These are phyloP conservation scores for Leccinellum albellum DNA, from an alignment of 768 basidiomycete species.

Conservation along the genomic window DNA sequence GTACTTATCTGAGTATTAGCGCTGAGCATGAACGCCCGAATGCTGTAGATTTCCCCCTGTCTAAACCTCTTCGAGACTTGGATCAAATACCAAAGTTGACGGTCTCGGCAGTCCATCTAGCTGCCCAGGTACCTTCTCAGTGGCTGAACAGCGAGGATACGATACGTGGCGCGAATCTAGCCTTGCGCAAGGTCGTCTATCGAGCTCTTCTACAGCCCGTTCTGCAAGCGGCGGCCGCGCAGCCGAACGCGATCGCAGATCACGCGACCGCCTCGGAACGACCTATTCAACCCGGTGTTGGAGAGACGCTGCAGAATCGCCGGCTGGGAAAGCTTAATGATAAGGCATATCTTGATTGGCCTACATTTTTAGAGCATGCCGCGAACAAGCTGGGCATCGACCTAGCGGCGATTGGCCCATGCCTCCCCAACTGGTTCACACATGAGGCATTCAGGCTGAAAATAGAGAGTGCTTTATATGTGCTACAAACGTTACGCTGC, in stretches of 20 bases:
- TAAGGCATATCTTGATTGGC: constrained; percentile 47
- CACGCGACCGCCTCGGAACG: neutral
- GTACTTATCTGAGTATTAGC: neutral
- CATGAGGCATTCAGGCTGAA: constrained; percentile 21
- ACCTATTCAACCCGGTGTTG: constrained; percentile 27
- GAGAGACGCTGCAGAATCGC: constrained; percentile 39
- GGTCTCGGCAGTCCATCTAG: constrained; percentile 57
- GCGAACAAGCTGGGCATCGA: constrained; percentile 26
- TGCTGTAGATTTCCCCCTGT: constrained; percentile 54
- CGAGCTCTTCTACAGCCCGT: constrained; percentile 54
- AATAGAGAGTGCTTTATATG: constrained; percentile 45
- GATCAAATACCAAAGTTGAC: constrained; percentile 19
- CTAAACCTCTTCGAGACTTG: constrained; percentile 23
- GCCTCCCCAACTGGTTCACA: constrained; percentile 20
- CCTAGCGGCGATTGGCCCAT: constrained; percentile 3
- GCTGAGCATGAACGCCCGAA: constrained; percentile 2
- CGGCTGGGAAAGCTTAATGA: constrained; percentile 52
- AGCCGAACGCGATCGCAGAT: neutral
- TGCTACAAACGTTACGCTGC: constrained; percentile 65
- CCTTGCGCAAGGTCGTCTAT: constrained; percentile 68
- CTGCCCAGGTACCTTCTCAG: constrained; percentile 62
- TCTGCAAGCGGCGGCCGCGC: constrained; percentile 12
- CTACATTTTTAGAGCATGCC: constrained; percentile 41
- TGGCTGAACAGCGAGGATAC: constrained; percentile 47
- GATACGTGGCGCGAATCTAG: constrained; percentile 39